Conservation (phyloP, 2,329 filamentous ascomycete genomes). For the Colletotrichum destructivum region DNA sequence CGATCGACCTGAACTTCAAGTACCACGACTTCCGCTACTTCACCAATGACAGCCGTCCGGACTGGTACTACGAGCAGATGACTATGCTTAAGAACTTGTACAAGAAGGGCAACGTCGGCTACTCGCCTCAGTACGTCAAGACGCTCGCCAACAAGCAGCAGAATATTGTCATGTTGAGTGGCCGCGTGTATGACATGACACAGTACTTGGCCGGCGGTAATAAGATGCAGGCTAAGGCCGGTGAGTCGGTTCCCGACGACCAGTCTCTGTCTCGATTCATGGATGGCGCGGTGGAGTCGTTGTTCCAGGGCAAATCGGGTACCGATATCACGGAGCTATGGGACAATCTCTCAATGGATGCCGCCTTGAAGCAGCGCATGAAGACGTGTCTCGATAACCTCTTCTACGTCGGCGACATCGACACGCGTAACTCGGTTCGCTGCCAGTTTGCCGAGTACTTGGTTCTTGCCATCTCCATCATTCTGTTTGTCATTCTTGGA, state of each 20-base stretch:
- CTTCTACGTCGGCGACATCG: conserved; percentile 93
- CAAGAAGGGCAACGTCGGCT: conserved; percentile 90
- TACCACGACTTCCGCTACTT: conserved; percentile 96
- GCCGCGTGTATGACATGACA: conserved; percentile 90
- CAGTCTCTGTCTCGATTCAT: conserved; percentile 82
- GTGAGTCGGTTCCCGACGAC: conserved; percentile 62
- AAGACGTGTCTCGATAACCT: conserved; percentile 90
- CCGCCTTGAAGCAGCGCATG: conserved; percentile 76
- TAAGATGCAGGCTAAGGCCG: conserved; percentile 69
- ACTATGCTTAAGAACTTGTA: conserved; percentile 82
- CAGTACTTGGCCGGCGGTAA: conserved; percentile 85
- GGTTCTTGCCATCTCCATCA: conserved; percentile 84
- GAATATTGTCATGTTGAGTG: conserved; percentile 83
- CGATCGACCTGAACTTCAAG: conserved; percentile 78
- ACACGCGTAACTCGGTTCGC: conserved; percentile 87
- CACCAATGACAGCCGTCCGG: conserved; percentile 84
- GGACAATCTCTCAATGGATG: conserved; percentile 76
- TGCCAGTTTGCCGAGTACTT: conserved; percentile 94
- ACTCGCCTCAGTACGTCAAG: conserved; percentile 82
- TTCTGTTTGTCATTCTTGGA: conserved; percentile 85
- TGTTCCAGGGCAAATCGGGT: conserved; percentile 85
- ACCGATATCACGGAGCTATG: conserved; percentile 88
- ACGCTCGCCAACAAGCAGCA: conserved; percentile 75
- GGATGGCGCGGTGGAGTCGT: conserved; percentile 78
- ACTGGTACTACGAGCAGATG: conserved; percentile 96